Evolutionary conservation across 331 rosid genomes (phyloP), one percentile per base, ranked within the genome.

Genomic region (Cucumis variabilis): DNA sequence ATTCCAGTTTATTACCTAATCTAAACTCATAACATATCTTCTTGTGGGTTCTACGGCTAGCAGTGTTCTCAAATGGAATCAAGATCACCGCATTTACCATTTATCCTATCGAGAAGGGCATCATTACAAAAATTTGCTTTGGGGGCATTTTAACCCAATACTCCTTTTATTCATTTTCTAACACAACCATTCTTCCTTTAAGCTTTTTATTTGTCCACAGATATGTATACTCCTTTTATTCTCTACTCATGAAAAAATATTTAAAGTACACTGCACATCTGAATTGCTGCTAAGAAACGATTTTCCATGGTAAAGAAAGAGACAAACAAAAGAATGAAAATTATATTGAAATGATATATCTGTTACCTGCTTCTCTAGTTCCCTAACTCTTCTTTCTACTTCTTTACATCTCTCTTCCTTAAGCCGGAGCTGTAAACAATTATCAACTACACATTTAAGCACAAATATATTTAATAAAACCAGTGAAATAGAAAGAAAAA

Each of bases 331-430:
- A 79, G 48, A 2, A 9, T 77, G 37, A 24, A 65, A 46, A 65
- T 65, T 48, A 46, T 20, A 85, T 16, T 21, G 37, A 50, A 50
- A 55, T n/a, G 33, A 86, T 44, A 58, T 81, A 75, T 86, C 17
- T 41, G 71, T 89, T 88, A 96, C 99, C 99, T 96, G 99, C 88
- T 96, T 96, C 92, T 94, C 94, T 88, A 96, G 98, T 94, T 93
- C 99, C 95, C 87, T 93, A 55, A 95, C 94, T 89, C 99, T 95
- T 84, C 93, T 93, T 84, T 95, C 96, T 76, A 94, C 93, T 87
- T 94, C 99, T 33, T 95, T 91, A 90, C 97, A 91, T 92, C 90
- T 92, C 86, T 93, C 96, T 88, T 96, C 99, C 92, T 96, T 97
- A 66, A 87, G 90, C 90, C 97, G 93, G 82, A 96, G 99, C 99